Evolutionary conservation across 306 rosid genomes (phyloP), one percentile per base, ranked within the genome.

Genomic region (Arachis hypogaea): DNA sequence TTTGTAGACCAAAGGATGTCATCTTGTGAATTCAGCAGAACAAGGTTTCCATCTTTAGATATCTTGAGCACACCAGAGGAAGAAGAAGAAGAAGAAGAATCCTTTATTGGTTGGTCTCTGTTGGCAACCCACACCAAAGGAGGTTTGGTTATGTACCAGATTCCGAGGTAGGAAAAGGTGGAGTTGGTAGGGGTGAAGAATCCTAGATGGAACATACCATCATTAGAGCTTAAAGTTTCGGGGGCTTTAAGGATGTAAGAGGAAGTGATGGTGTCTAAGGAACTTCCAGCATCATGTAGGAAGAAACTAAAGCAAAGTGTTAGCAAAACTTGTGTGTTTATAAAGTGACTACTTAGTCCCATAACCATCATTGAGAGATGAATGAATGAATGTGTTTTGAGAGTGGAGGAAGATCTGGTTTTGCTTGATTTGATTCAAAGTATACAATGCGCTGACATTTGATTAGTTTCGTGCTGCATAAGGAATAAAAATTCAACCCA

Each of bases 41-140:
- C 83, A 7, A 85, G 52, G 46, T 75, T 63, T 30, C 83, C 84
- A 29, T 52, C 47, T 40, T 62, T 18, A 44, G 71, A 45, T 10
- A 78, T 72, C 8, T 46, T 51, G 11, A 85, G 49, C 51, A 45
- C 46, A 3, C 80, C 84, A 49, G 55, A 49, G 14, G 45, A 47
- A 42, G 63, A 52, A 49, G 55, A 47, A 42, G 63, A 52, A 49
- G 55, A 49, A 28, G 45, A 47, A 42, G 63, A 52, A 69, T 78
- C 66, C 41, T 56, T 29, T 7, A 81, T 28, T 5, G 83, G 79
- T 7, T 66, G 10, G 9, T 81, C 63, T 75, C 72, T 75, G 52
- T 71, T 81, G 7, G 82, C 84, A 5, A 81, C 74, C 88, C 88
- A 84, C 6, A 81, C 52, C 30, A 67, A 18, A 5, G 4, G 14